Evolutionary conservation across 768 basidiomycete species (phyloP).

Genomic region (Infundibulicybe gibba): DNA sequence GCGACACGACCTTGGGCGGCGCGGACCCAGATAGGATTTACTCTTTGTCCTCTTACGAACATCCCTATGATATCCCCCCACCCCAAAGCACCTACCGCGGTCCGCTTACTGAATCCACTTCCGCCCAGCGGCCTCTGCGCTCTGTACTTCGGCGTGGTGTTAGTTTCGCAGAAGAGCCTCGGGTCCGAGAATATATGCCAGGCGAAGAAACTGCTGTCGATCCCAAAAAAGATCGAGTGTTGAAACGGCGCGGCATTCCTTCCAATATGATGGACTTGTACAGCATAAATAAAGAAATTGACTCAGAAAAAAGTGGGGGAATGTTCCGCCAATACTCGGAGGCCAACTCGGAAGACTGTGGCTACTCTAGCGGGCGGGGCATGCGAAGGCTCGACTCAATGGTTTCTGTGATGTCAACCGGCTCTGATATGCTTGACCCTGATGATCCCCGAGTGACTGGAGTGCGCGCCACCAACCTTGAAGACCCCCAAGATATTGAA

Average conservation of each 20-base stretch:
- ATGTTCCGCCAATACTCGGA: conserved; percentile 10
- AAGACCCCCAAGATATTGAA: conserved; percentile 62
- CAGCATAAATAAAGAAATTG: conserved; percentile 29
- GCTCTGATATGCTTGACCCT: conserved; percentile 58
- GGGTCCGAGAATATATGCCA: conserved; percentile 16
- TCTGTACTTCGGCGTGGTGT: conserved; percentile 27
- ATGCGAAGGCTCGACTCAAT: conserved; percentile 40
- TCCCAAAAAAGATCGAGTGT: conserved; percentile 24
- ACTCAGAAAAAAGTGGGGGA: conserved; percentile 8
- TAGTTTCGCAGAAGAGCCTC: conserved; percentile 33
- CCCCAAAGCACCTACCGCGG: conserved; percentile 41
- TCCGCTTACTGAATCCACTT: conserved; percentile 9
- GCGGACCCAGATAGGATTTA: conserved; percentile 30
- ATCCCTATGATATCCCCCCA: conserved; percentile 60
- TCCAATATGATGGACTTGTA: conserved; percentile 53
- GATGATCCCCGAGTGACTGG: conserved; percentile 75
- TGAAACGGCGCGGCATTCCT: conserved; percentile 42
- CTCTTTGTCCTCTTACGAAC: conserved; percentile 52
- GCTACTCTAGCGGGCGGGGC: conserved; percentile 16
- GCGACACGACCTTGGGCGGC: conserved; percentile 31
- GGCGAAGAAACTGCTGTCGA: conserved; percentile 19
- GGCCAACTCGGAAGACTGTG: conserved; percentile 14
- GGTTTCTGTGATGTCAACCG: conserved; percentile 33
- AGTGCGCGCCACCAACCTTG: conserved; percentile 40
- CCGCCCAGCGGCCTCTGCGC: conserved; percentile 16